These are phyloP conservation scores for Tetrahymena borealis DNA, from an alignment of 73 alveolate species.

Conservation along the genomic window DNA sequence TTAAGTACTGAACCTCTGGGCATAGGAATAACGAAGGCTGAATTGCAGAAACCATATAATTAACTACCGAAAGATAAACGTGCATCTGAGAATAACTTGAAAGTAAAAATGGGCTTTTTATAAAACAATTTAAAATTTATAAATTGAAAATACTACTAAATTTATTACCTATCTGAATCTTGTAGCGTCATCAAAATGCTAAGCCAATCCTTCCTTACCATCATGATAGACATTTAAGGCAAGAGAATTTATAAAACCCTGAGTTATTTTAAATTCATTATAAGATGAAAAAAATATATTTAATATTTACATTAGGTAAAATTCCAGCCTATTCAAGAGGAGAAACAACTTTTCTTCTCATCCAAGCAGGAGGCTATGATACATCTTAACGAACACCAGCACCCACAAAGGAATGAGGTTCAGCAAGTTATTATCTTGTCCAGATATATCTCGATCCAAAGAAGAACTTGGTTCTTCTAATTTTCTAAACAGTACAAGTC, in stretches of 20 bases:
- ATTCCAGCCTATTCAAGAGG: conserved; percentile 47
- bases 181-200: conserved; percentile 87
- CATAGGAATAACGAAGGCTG: conserved; percentile 70
- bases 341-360: conserved; percentile 25
- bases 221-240: conserved; percentile 83
- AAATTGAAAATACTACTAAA: background rate
- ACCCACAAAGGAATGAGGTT: conserved; percentile 64
- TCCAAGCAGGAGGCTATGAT: conserved; percentile 63
- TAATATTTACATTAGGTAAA: background rate
- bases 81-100: conserved; percentile 66
- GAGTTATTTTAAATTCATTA: conserved; percentile 1
- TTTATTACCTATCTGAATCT: conserved; percentile 54
- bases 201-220: conserved; percentile 87
- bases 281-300: background rate
- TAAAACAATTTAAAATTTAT: background rate
- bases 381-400: conserved; percentile 85
- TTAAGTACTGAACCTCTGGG: conserved; percentile 58
- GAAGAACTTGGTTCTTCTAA: conserved; percentile 78
- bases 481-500: conserved; percentile 53
- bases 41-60: conserved; percentile 68
- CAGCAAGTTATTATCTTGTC: conserved; percentile 64
- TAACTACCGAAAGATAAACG: conserved; percentile 77
- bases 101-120: conserved; percentile 62
- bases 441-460: conserved; percentile 80
- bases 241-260: conserved; percentile 66